Evolutionary conservation across 345 rosid species (phyloP), one percentile per base, ranked within the genome.

Genomic region (Isatis tinctoria): DNA sequence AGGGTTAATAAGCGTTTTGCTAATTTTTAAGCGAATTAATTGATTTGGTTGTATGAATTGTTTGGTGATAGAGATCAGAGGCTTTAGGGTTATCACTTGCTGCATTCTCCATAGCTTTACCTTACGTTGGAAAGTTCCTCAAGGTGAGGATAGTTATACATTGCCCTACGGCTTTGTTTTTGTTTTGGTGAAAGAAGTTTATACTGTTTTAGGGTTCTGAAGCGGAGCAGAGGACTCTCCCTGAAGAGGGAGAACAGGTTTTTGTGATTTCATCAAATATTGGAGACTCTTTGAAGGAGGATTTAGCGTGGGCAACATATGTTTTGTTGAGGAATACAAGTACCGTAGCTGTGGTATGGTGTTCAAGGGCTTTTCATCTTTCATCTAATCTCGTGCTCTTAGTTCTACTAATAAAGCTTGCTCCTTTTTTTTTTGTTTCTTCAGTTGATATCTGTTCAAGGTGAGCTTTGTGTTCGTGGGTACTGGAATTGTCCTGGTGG

Each of bases 261-360:
- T 89, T 93, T 72, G 58, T 87, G 14, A 80, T 87, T 85, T 89
- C 96, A 4, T 81, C 83, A 20, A 69, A 73, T 54, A 69, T 88
- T 16, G 69, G 83, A 4, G 83, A 80, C 67, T 49, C 77, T 28
- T 64, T 72, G 72, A 88, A 86, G 78, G 95, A 90, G 79, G 87
- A 85, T 73, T 79, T 94, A 78, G 98, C 98, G 40, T 94, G 98
- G 98, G 88, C 88, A 17, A 87, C 90, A 0, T 90, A 90, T 64
- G 87, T 87, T 80, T 79, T 95, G 58, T 70, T 95, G 78, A 83
- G 93, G 57, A 95, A 95, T 76, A 88, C 99, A 57, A 88, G 84
- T 78, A 78, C 92, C 67, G 69, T 77, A 17, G 87, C 92, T 41
- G 90, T 81, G 93, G 97, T 95, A 84, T 56, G 64, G 35, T 77